Conservation (phyloP, 2,329 filamentous ascomycete species). For the Verticillium nonalfalfae region DNA sequence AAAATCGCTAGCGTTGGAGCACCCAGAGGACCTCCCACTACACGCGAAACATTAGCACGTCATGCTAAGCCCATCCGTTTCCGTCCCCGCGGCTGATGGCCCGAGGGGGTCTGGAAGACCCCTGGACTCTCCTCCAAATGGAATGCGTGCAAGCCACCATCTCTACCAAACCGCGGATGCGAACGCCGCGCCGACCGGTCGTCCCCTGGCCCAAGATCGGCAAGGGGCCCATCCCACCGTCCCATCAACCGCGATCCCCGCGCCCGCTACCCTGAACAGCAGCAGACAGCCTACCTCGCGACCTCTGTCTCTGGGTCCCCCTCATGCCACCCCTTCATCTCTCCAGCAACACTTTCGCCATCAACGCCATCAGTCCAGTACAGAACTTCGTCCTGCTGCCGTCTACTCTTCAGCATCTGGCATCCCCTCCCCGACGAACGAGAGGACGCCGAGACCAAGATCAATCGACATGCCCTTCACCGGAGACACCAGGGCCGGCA, state of each 20-base stretch:
- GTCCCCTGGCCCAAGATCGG: not conserved
- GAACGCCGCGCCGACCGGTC: not conserved
- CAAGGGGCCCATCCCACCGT: not conserved
- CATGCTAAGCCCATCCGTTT: conserved; percentile 26
- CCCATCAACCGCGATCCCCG: not conserved
- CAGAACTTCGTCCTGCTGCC: conserved; percentile 22
- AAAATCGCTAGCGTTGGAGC: not conserved
- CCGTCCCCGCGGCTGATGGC: conserved; percentile 11
- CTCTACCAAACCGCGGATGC: conserved; percentile 7
- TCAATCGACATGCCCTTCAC: conserved; percentile 33
- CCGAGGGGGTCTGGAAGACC: conserved; percentile 6
- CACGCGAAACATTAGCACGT: conserved; percentile 28
- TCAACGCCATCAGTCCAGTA: conserved; percentile 27
- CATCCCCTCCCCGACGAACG: conserved; percentile 7
- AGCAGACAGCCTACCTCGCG: not conserved
- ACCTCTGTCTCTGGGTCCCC: not conserved
- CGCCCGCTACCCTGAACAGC: not conserved
- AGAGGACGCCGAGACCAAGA: conserved; percentile 14
- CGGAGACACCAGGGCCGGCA: conserved; percentile 28
- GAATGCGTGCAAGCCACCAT: conserved; percentile 9
- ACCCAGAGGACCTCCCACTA: not conserved
- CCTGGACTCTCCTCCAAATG: conserved; percentile 1
- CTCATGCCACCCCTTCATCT: conserved; percentile 1
- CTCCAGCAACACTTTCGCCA: conserved; percentile 15
- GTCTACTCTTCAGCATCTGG: conserved; percentile 16